Percentiles rank a stretch among this genome's conserved stretches.
Evolutionary conservation across 1,284 basidiomycete species (phyloP).

Genomic region (Baeospora myosura): DNA sequence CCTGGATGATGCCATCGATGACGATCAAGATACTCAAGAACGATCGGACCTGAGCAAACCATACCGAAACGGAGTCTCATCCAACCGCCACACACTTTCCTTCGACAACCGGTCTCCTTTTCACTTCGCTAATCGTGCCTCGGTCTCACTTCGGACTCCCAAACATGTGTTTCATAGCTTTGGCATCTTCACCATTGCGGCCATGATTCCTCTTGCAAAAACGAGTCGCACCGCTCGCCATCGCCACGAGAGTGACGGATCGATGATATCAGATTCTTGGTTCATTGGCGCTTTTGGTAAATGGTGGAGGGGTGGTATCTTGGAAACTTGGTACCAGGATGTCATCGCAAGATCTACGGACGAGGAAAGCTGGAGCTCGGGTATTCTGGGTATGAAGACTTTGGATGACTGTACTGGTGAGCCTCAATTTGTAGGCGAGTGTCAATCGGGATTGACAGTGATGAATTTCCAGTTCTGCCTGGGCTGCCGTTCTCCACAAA

Average conservation of each 20-base stretch:
- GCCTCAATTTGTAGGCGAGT: too few species aligned
- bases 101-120: constrained; percentile 51
- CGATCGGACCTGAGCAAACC: constrained; percentile 27
- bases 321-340: constrained; percentile 67
- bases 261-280: constrained; percentile 68
- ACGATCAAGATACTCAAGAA: constrained; percentile 31
- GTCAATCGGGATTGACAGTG: too few species aligned
- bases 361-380: constrained; percentile 67
- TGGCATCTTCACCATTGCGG: constrained; percentile 80
- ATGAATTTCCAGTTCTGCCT: constrained; percentile 17
- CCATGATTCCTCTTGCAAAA: constrained; percentile 50
- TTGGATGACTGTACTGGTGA: constrained; percentile 58
- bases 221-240: constrained; percentile 25
- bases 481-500: constrained; percentile 47
- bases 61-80: constrained; percentile 24
- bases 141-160: constrained; percentile 90
- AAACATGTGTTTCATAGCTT: constrained; percentile 82
- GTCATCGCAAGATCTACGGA: constrained; percentile 57
- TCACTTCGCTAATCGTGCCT: constrained; percentile 86
- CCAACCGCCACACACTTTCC: constrained; percentile 25
- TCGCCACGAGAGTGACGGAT: constrained; percentile 26
- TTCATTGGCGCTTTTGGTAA: constrained; percentile 82
- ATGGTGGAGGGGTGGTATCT: constrained; percentile 76
- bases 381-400: constrained; percentile 62
- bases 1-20: constrained; percentile 65